Evolutionary conservation across 352 stramenopile genomes (phyloP).

Genomic region (Phytophthora chlamydospora): DNA sequence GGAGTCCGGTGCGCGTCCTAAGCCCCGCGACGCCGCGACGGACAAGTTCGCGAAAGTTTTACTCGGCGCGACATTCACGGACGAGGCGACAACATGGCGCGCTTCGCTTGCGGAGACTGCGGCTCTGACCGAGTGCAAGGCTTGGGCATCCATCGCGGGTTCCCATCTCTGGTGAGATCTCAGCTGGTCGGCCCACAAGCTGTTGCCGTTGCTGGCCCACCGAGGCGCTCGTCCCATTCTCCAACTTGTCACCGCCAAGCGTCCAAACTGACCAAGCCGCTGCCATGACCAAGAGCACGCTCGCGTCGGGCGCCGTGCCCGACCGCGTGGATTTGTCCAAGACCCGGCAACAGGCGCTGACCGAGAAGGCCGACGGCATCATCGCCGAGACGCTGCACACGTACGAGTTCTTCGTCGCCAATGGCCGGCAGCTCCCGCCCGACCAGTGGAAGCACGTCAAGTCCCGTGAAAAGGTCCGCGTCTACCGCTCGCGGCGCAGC

Average conservation of each 20-base stretch:
- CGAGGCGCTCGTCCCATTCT: slow-evolving; percentile 21
- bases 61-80: slow-evolving; percentile 1
- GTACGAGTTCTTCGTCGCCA: slow-evolving; percentile 57
- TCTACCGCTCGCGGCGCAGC: slow-evolving; percentile 52
- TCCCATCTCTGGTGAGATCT: slow-evolving; percentile 25
- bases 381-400: slow-evolving; percentile 62
- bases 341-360: slow-evolving; percentile 44
- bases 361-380: slow-evolving; percentile 54
- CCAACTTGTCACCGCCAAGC: slow-evolving; percentile 18
- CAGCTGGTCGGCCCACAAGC: slow-evolving; percentile 6
- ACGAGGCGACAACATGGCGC: slow-evolving; percentile 20
- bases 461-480: slow-evolving; percentile 51
- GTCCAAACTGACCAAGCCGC: not conserved
- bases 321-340: slow-evolving; percentile 23
- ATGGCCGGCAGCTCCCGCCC: slow-evolving; percentile 36
- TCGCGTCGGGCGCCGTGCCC: slow-evolving; percentile 9
- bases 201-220: slow-evolving; percentile 22
- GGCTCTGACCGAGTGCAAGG: slow-evolving; percentile 11
- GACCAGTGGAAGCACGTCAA: slow-evolving; percentile 62
- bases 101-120: slow-evolving; percentile 7
- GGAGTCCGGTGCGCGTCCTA: slow-evolving; percentile 3
- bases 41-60: slow-evolving; percentile 24
- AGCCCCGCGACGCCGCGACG: slow-evolving; percentile 16
- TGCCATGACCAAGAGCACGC: slow-evolving; percentile 16
- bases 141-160: slow-evolving; percentile 14